These are phyloP conservation scores for Ilex asprella DNA, from an alignment of 257 asterid species.

Conservation along the genomic window DNA sequence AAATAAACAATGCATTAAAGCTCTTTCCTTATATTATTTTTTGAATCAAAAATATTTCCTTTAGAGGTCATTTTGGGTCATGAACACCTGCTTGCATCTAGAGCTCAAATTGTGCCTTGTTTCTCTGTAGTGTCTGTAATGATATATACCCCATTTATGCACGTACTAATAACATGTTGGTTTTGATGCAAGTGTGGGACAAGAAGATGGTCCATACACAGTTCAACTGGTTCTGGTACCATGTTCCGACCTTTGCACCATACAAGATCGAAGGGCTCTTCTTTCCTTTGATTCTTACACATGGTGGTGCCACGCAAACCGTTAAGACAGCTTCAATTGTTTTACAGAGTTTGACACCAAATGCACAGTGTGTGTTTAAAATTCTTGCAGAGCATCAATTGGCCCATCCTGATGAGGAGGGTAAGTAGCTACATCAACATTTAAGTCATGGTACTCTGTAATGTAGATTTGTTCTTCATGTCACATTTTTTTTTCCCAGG, in stretches of 20 bases:
- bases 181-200: slow-evolving; percentile 65
- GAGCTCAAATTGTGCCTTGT: too few relatives aligned
- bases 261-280: slow-evolving; percentile 81
- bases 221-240: slow-evolving; percentile 97
- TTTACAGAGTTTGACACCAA: slow-evolving; percentile 86
- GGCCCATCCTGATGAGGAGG: slow-evolving; percentile 62
- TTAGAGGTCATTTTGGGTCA: too few relatives aligned
- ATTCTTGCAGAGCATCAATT: slow-evolving; percentile 76
- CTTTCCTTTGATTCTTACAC: slow-evolving; percentile 76
- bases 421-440: too few relatives aligned
- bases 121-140: too few relatives aligned
- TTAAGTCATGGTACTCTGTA: slow-evolving; percentile 3
- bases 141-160: too few relatives aligned
- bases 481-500: slow-evolving; percentile 33
- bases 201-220: slow-evolving; percentile 95
- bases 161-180: too few relatives aligned
- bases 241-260: slow-evolving; percentile 86
- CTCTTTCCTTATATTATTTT: too few relatives aligned
- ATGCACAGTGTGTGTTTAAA: slow-evolving; percentile 82
- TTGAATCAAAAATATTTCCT: too few relatives aligned
- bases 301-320: slow-evolving; percentile 60
- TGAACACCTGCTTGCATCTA: too few relatives aligned
- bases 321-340: slow-evolving; percentile 90
- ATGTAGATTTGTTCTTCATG: not conserved
- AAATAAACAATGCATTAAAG: too few relatives aligned